phyloP scores from a whole-genome alignment of 768 basidiomycete species.

The Agrocybe praecox region DNA sequence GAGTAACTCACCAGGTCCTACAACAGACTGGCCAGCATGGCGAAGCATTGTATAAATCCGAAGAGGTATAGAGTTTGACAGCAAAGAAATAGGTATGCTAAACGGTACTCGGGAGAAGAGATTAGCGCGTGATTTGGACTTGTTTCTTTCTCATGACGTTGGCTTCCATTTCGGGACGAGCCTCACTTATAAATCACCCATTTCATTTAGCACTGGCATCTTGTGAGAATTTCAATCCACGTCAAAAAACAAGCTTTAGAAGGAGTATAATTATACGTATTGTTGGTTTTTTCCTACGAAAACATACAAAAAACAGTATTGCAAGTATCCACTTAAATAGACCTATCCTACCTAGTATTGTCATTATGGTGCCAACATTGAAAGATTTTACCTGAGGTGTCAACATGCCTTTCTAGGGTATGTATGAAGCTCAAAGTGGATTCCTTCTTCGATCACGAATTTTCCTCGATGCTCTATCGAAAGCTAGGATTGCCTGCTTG shows the following conservation, averaged over 20 bases:
- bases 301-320: background rate
- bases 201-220: background rate
- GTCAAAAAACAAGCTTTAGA: background rate
- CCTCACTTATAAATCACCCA: background rate
- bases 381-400: too few relatives aligned
- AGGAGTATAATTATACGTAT: background rate
- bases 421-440: slow-evolving; percentile 13
- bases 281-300: background rate
- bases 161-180: background rate
- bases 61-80: slow-evolving; percentile 13
- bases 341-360: background rate
- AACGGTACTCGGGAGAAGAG: background rate
- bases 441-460: slow-evolving; percentile 63
- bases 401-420: too few relatives aligned
- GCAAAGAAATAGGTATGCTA: slow-evolving; percentile 4
- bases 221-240: background rate
- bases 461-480: slow-evolving; percentile 78
- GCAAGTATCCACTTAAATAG: background rate
- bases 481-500: slow-evolving; percentile 71
- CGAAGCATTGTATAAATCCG: slow-evolving; percentile 50
- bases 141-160: slow-evolving; percentile 7
- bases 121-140: slow-evolving; percentile 5
- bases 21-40: slow-evolving; percentile 60
- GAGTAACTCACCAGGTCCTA: slow-evolving; percentile 46
- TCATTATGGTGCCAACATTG: background rate